These are phyloP conservation scores for Penicillium verrucosum DNA, from an alignment of 2,329 filamentous ascomycete genomes.

Conservation along the genomic window DNA sequence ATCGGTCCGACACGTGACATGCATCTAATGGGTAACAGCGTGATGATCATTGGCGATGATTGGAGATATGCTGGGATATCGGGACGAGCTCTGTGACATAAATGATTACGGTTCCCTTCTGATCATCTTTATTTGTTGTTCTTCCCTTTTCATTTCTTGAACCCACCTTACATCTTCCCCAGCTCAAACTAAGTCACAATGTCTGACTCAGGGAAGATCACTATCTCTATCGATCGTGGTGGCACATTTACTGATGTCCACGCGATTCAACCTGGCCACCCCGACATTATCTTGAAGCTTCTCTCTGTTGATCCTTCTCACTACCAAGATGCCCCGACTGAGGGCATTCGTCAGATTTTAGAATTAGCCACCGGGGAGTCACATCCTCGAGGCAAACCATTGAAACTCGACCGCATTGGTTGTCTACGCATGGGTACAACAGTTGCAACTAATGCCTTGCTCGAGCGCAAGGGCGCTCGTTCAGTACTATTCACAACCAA, in stretches of 20 bases:
- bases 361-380: conserved; percentile 38
- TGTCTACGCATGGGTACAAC: conserved; percentile 88
- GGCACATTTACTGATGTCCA: conserved; percentile 43
- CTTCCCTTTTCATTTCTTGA: neutral
- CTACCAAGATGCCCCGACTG: conserved; percentile 57
- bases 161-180: neutral
- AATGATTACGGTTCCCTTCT: conserved; percentile 6
- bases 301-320: conserved; percentile 41
- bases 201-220: conserved; percentile 32
- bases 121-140: neutral
- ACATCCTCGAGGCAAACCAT: conserved; percentile 34
- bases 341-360: conserved; percentile 75
- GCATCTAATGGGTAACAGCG: conserved; percentile 3
- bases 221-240: conserved; percentile 40
- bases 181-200: conserved; percentile 13
- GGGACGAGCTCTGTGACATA: conserved; percentile 2
- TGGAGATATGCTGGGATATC: neutral
- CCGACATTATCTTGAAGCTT: conserved; percentile 41
- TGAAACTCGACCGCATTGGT: conserved; percentile 37
- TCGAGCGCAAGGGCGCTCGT: conserved; percentile 85
- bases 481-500: conserved; percentile 84
- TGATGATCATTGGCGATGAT: neutral
- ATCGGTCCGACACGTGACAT: conserved; percentile 33
- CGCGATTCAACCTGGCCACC: conserved; percentile 36
- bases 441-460: conserved; percentile 82